Base-by-base conservation (phyloP, 495 filamentous ascomycete genomes). In the Trichoderma reesei region DNA sequence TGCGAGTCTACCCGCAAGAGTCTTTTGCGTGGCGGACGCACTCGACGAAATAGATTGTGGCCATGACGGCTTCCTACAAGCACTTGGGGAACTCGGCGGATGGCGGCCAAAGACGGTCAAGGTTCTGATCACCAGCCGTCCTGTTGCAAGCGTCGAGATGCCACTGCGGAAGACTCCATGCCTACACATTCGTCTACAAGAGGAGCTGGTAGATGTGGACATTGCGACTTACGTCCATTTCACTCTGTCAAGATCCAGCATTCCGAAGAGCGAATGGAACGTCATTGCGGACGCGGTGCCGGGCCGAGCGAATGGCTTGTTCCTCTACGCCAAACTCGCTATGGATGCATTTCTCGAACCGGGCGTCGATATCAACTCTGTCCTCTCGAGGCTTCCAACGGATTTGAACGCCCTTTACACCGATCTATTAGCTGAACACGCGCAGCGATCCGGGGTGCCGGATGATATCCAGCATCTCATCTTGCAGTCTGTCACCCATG, bases 401-500 rank as follows among this genome's bases (percentile, higher is more conserved):
- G 51, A 56, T 33, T 34, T 56, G 14, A 56, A 56, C n/a, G 69
- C 73, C 9, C 78, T 81, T 72, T 83, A 83, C 60, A 72, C 63
- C 13, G 41, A 68, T 7, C 66, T 83, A 9, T 66, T 83, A 0
- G n/a, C 16, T 20, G 31, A 44, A 3, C 64, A 65, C 41, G 39
- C 59, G 9, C 5, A 14, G 8, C 62, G 64, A 8, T 72, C 78
- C 7, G 67, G 69, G 42, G 67, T 78, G 1, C 62, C 71, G 3
- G 61, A 69, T 11, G 69, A 74, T 5, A 42, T 77, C 26, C 79
- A 82, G 67, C 16, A 72, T 4, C 48, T 70, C 3, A 69, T 83
- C 11, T 67, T 83, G 3, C 72, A 77, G 37, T 77, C 70, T 62
- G 72, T 78, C 48, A 81, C 77, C 2, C 79, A 81, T 66, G 65